A percentile compares a stretch with the other conserved stretches of the same genome.
Evolutionary conservation across 352 stramenopile species (phyloP).

Genomic region (Saprolegnia parasitica): DNA sequence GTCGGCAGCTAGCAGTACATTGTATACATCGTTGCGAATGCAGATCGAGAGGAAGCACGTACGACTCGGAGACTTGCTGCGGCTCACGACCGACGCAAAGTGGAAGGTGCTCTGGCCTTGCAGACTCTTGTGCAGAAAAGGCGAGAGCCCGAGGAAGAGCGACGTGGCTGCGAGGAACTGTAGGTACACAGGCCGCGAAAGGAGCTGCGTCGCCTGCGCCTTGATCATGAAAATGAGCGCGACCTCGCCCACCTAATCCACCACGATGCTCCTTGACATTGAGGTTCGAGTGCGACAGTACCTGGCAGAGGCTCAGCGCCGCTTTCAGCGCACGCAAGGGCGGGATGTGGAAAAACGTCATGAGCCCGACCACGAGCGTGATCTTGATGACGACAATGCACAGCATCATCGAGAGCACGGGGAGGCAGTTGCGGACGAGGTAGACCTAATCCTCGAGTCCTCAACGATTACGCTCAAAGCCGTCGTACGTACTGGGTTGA

Average conservation of each 20-base stretch:
- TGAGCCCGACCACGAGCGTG: conserved; percentile 62
- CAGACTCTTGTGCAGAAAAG: conserved; percentile 55
- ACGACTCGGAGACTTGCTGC: conserved; percentile 13
- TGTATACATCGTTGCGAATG: too few species aligned
- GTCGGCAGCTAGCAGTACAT: not conserved
- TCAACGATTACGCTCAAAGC: too few species aligned
- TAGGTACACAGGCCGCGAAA: conserved; percentile 76
- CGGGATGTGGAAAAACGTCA: conserved; percentile 75
- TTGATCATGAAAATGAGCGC: conserved; percentile 90
- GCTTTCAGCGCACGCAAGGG: conserved; percentile 70
- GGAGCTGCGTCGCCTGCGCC: conserved; percentile 71
- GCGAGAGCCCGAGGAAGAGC: conserved; percentile 78
- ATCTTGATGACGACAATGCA: conserved; percentile 78
- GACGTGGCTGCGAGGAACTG: conserved; percentile 75
- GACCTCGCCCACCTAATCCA: conserved; percentile 57
- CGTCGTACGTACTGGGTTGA: conserved; percentile 55
- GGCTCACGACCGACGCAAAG: conserved; percentile 25
- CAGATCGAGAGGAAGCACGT: too few species aligned
- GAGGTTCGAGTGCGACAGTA: not conserved
- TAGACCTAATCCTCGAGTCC: conserved; percentile 53
- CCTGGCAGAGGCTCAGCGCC: conserved; percentile 65
- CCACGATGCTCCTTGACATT: not conserved
- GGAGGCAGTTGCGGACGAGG: conserved; percentile 60
- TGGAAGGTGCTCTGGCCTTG: conserved; percentile 26
- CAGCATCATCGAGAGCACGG: conserved; percentile 80